Percentiles rank a stretch among this genome's conserved stretches.
phyloP scores from a whole-genome alignment of 805 yeast genomes.

The Wickerhamomyces rabaulensis region DNA sequence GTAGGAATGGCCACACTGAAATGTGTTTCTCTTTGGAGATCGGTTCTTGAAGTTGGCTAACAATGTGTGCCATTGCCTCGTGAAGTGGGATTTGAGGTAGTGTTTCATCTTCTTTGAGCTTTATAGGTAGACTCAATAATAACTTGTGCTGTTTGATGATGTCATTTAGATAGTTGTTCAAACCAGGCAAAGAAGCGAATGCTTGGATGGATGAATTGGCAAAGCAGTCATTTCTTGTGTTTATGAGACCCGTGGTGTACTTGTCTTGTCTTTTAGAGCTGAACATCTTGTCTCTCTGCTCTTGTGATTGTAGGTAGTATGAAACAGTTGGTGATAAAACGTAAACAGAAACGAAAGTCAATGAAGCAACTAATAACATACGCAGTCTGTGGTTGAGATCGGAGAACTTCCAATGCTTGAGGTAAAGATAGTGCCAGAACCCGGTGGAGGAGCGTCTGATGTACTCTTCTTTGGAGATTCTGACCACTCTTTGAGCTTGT shows the following conservation, averaged over 20 bases:
- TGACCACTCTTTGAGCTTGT: background rate
- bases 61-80: slow-evolving; percentile 44
- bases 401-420: slow-evolving; percentile 20
- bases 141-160: slow-evolving; percentile 21
- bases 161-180: slow-evolving; percentile 50
- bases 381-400: slow-evolving; percentile 10
- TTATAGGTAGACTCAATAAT: slow-evolving; percentile 8
- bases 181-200: slow-evolving; percentile 52
- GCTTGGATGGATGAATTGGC: slow-evolving; percentile 89
- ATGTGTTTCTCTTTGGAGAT: slow-evolving; percentile 46
- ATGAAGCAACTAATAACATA: slow-evolving; percentile 21
- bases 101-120: slow-evolving; percentile 10
- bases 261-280: slow-evolving; percentile 58
- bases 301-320: slow-evolving; percentile 13
- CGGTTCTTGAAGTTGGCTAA: slow-evolving; percentile 59
- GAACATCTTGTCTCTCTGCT: slow-evolving; percentile 23
- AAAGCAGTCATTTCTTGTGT: slow-evolving; percentile 84
- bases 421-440: slow-evolving; percentile 10
- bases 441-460: slow-evolving; percentile 9
- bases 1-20: slow-evolving; percentile 77
- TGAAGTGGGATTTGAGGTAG: slow-evolving; percentile 49
- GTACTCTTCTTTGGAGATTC: slow-evolving; percentile 14
- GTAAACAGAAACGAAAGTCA: slow-evolving; percentile 24
- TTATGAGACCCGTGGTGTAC: slow-evolving; percentile 76
- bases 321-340: slow-evolving; percentile 26